A percentile compares a stretch with the other conserved stretches of the same genome.
These are phyloP conservation scores for Simplicillium sp. DNA, from an alignment of 2,329 filamentous ascomycete genomes.

Conservation along the genomic window DNA sequence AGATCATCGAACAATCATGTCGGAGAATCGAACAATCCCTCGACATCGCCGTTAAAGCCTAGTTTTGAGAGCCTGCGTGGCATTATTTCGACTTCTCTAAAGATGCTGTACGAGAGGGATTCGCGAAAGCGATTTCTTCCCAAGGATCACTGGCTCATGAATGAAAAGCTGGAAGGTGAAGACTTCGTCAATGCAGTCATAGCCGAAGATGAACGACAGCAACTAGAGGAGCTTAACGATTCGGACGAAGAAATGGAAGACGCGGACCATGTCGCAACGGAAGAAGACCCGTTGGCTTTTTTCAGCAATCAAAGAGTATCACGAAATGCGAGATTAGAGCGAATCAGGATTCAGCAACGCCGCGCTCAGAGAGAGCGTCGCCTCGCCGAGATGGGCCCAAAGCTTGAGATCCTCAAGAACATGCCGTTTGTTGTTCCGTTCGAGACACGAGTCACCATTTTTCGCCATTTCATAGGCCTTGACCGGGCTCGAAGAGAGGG, in stretches of 20 bases:
- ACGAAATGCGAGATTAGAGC: constrained; percentile 55
- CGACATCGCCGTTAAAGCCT: constrained; percentile 26
- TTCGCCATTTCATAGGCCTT: constrained; percentile 80
- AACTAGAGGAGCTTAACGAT: constrained; percentile 34
- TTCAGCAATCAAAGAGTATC: constrained; percentile 48
- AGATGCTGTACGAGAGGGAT: constrained; percentile 87
- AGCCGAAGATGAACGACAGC: constrained; percentile 73
- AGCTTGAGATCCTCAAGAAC: constrained; percentile 83
- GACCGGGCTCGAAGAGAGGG: constrained; percentile 37
- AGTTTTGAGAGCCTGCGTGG: constrained; percentile 70
- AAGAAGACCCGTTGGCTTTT: constrained; percentile 19
- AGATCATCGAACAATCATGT: constrained; percentile 1
- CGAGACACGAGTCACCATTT: constrained; percentile 81
- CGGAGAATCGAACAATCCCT: constrained; percentile 6
- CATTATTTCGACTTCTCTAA: constrained; percentile 70
- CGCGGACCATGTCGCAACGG: constrained; percentile 5
- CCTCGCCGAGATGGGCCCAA: constrained; percentile 71
- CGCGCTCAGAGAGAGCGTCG: constrained; percentile 60
- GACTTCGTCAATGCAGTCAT: constrained; percentile 82
- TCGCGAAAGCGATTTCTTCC: constrained; percentile 80
- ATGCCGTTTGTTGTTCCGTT: constrained; percentile 98
- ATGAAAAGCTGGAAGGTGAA: constrained; percentile 74
- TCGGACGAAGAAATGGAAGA: constrained; percentile 23
- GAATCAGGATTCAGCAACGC: constrained; percentile 53
- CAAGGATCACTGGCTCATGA: constrained; percentile 90